A percentile compares a stretch with the other conserved stretches of the same genome.
Evolutionary conservation across 1,284 basidiomycete genomes (phyloP).

Genomic region (Anthracocystis walkeri): DNA sequence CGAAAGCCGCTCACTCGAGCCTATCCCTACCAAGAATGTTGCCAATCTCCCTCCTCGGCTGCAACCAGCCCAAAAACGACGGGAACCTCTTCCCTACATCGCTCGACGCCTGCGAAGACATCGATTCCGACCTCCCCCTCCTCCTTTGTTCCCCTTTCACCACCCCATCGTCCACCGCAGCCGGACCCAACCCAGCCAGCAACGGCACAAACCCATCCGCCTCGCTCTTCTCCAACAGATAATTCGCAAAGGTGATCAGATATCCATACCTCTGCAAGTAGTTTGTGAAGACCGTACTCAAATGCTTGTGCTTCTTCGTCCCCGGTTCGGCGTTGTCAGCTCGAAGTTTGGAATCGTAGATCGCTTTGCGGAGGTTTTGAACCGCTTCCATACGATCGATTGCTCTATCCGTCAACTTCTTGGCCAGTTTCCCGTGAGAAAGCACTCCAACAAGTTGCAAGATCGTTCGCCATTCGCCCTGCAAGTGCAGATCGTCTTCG

Average conservation of each 20-base stretch:
- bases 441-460: conserved; percentile 91
- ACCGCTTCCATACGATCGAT: conserved; percentile 68
- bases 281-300: conserved; percentile 60
- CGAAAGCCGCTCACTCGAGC: conserved; percentile 38
- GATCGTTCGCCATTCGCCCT: conserved; percentile 97
- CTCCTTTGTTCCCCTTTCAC: neutral
- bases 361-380: conserved; percentile 68
- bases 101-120: conserved; percentile 24
- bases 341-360: conserved; percentile 65
- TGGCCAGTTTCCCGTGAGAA: conserved; percentile 91
- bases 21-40: conserved; percentile 52
- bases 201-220: conserved; percentile 47
- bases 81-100: conserved; percentile 50
- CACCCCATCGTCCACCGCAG: conserved; percentile 12
- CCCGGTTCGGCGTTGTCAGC: conserved; percentile 62
- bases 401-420: conserved; percentile 81
- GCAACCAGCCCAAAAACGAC: conserved; percentile 63
- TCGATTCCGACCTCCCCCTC: conserved; percentile 29
- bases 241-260: conserved; percentile 94
- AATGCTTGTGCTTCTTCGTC: conserved; percentile 56
- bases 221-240: conserved; percentile 81
- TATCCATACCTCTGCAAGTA: conserved; percentile 76
- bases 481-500: conserved; percentile 68
- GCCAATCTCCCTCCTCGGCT: conserved; percentile 62
- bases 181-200: conserved; percentile 27